Conservation (phyloP, 2,329 filamentous ascomycete genomes). For the Gnomoniopsis smithogilvyi region DNA sequence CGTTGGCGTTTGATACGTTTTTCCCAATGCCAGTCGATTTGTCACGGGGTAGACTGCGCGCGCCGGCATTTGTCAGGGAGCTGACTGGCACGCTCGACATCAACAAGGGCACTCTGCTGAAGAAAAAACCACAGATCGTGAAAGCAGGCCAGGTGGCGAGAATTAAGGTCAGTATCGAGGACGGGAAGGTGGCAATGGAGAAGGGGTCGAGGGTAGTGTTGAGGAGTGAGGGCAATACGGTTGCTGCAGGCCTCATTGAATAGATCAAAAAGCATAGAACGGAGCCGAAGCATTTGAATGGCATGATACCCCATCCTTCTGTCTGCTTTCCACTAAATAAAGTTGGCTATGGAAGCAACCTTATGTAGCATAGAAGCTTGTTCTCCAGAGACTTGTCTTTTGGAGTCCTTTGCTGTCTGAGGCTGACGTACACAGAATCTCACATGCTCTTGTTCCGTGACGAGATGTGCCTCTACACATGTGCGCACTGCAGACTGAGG, state of each 20-base stretch:
- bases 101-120: conserved; percentile 67
- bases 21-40: conserved; percentile 88
- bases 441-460: too few relatives aligned
- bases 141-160: conserved; percentile 76
- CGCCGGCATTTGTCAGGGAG: conserved; percentile 68
- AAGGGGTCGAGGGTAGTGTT: conserved; percentile 77
- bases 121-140: conserved; percentile 82
- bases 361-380: background rate
- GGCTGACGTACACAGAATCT: too few relatives aligned
- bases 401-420: too few relatives aligned
- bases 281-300: background rate
- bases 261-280: conserved; percentile 30
- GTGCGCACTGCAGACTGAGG: too few relatives aligned
- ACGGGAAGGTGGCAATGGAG: conserved; percentile 72
- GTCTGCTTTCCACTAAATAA: background rate
- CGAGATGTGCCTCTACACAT: too few relatives aligned
- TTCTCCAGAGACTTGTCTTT: too few relatives aligned
- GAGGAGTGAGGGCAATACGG: conserved; percentile 74
- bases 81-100: conserved; percentile 78
- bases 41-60: conserved; percentile 79
- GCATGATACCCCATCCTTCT: background rate
- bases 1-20: conserved; percentile 84
- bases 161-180: conserved; percentile 69
- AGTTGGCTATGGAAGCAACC: background rate
- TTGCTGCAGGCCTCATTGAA: conserved; percentile 85